A percentile compares a stretch with the other conserved stretches of the same genome.
Conservation (phyloP, 306 rosid species). For the Casuarina glauca region DNA sequence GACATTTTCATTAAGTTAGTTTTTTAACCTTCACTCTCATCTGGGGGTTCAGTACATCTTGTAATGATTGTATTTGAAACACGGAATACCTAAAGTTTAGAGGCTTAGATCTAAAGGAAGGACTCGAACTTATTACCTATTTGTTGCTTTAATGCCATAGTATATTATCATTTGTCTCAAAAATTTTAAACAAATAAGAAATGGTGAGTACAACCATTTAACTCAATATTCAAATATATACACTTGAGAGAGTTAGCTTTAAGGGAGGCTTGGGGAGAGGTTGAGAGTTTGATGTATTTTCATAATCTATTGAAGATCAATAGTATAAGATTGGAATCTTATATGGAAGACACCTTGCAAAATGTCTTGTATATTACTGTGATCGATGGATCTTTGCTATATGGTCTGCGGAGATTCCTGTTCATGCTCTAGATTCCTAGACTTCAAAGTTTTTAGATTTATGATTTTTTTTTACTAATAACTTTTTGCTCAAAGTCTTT, state of each 20-base stretch:
- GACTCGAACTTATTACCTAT: too few relatives aligned
- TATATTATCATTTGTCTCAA: not conserved
- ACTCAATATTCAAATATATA: not conserved
- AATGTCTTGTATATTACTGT: not conserved
- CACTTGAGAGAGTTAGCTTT: not conserved
- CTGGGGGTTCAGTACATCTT: too few relatives aligned
- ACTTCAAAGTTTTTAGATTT: too few relatives aligned
- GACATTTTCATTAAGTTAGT: too few relatives aligned
- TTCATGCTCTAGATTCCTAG: too few relatives aligned
- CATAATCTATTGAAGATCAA: too few relatives aligned
- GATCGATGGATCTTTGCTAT: not conserved
- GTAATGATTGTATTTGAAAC: too few relatives aligned
- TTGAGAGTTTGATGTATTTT: not conserved
- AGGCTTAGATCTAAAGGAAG: too few relatives aligned
- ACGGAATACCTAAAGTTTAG: too few relatives aligned
- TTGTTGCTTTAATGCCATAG: not conserved
- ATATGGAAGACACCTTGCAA: not conserved
- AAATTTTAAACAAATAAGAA: not conserved
- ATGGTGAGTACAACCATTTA: not conserved
- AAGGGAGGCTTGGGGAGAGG: not conserved
- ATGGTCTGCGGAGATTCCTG: not conserved
- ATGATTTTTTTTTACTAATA: too few relatives aligned
- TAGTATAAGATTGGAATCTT: not conserved
- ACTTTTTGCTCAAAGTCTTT: too few relatives aligned
- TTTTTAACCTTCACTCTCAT: too few relatives aligned